A percentile compares a stretch with the other conserved stretches of the same genome.
These are phyloP conservation scores for Epicoccum sorghinum DNA, from an alignment of 2,329 filamentous ascomycete genomes.

Conservation along the genomic window DNA sequence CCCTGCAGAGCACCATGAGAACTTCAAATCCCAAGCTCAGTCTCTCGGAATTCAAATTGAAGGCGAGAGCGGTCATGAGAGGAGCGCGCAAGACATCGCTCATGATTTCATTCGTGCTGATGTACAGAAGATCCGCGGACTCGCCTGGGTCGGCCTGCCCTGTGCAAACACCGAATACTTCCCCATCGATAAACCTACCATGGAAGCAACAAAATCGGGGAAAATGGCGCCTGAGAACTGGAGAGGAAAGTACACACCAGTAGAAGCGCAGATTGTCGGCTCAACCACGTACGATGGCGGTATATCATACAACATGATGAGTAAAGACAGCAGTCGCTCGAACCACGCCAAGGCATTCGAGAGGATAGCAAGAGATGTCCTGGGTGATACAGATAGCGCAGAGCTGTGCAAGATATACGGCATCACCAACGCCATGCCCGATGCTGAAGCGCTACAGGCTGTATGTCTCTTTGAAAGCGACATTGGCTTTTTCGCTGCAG, in stretches of 20 bases:
- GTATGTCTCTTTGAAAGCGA: slow-evolving; percentile 28
- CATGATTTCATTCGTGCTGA: slow-evolving; percentile 15
- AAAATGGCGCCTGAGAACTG: slow-evolving; percentile 9
- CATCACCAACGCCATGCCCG: neutral
- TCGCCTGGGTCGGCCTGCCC: slow-evolving; percentile 23
- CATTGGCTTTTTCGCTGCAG: slow-evolving; percentile 26
- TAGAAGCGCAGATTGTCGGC: slow-evolving; percentile 21
- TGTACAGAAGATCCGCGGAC: slow-evolving; percentile 12
- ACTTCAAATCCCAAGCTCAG: slow-evolving; percentile 16
- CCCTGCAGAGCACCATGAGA: slow-evolving; percentile 16
- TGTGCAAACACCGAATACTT: slow-evolving; percentile 17
- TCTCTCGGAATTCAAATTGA: slow-evolving; percentile 8
- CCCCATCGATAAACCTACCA: slow-evolving; percentile 15
- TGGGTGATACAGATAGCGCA: neutral
- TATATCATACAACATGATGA: slow-evolving; percentile 27
- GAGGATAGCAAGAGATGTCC: slow-evolving; percentile 7
- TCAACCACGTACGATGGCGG: slow-evolving; percentile 25
- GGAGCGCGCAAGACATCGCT: slow-evolving; percentile 3
- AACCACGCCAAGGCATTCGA: slow-evolving; percentile 9
- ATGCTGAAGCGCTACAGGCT: slow-evolving; percentile 18
- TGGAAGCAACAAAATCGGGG: slow-evolving; percentile 3
- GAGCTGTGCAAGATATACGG: slow-evolving; percentile 12
- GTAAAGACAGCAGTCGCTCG: slow-evolving; percentile 10
- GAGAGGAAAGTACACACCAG: slow-evolving; percentile 6
- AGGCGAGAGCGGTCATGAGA: neutral